Evolutionary conservation across 2,329 filamentous ascomycete species (phyloP).

Genomic region (Domatiomyces globalis): DNA sequence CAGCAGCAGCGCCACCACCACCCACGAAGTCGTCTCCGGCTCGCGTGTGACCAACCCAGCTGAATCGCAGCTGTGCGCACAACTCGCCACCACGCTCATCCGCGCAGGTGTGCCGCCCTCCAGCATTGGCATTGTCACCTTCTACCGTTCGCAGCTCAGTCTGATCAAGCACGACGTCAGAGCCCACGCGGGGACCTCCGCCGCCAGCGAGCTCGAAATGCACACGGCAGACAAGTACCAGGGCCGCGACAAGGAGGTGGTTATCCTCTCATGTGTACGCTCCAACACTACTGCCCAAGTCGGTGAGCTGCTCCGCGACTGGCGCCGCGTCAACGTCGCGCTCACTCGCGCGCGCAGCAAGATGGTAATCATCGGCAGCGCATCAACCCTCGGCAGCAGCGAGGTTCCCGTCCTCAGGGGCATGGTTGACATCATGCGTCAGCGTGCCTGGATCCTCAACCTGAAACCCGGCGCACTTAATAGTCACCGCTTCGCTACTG

Average conservation of each 20-base stretch:
- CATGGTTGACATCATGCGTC: conserved; percentile 65
- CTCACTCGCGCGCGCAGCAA: conserved; percentile 89
- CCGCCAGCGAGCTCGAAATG: conserved; percentile 61
- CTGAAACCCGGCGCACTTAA: conserved; percentile 32
- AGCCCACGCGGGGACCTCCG: conserved; percentile 20
- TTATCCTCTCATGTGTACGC: conserved; percentile 75
- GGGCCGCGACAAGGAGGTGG: conserved; percentile 84
- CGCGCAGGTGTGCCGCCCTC: conserved; percentile 56
- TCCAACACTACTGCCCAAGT: conserved; percentile 70
- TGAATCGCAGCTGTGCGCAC: conserved; percentile 64
- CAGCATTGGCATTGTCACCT: conserved; percentile 88
- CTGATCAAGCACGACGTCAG: conserved; percentile 62
- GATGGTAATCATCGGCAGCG: conserved; percentile 73
- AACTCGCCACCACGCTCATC: conserved; percentile 69
- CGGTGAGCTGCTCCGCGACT: conserved; percentile 84
- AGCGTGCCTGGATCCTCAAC: conserved; percentile 65
- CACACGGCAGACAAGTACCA: conserved; percentile 96
- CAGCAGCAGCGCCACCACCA: conserved; percentile 44
- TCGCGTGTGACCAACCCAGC: conserved; percentile 75
- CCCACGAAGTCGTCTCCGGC: conserved; percentile 47
- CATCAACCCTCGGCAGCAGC: conserved; percentile 51
- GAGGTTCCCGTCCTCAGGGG: conserved; percentile 59
- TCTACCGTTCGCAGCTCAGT: conserved; percentile 85
- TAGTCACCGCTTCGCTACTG: neutral
- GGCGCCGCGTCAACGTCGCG: conserved; percentile 87